Percentiles rank a stretch among this genome's conserved stretches.
phyloP scores from a whole-genome alignment of 2,329 filamentous ascomycete genomes.

The Ophiostoma perfectum region DNA sequence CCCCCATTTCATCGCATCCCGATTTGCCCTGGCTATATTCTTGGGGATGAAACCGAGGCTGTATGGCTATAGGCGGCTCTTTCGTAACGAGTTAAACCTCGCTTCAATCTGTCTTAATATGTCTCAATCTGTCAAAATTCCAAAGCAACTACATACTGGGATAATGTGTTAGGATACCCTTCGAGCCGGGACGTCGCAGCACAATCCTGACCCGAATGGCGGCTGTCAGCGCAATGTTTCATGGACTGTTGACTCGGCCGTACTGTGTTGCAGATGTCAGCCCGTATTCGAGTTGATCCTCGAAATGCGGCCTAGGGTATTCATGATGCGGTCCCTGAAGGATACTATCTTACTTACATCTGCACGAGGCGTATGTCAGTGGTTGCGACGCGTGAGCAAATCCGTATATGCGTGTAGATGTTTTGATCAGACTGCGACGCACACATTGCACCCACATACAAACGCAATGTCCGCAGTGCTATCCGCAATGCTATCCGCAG shows the following conservation, averaged over 20 bases:
- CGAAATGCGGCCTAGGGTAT: not conserved
- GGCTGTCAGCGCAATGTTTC: not conserved
- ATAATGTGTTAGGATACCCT: no score
- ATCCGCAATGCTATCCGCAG: not conserved
- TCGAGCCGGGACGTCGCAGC: not conserved
- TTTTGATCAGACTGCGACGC: not conserved
- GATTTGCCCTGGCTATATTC: constrained; percentile 1
- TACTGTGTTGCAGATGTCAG: not conserved
- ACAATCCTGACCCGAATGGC: not conserved
- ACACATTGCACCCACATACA: not conserved
- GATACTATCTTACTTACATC: not conserved
- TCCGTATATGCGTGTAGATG: not conserved
- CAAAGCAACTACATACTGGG: no score
- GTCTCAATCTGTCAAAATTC: no score
- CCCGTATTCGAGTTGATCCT: not conserved
- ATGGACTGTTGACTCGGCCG: not conserved
- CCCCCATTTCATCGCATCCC: not conserved
- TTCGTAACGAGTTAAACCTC: not conserved
- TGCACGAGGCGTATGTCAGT: not conserved
- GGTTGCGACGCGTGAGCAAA: not conserved
- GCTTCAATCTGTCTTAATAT: not conserved
- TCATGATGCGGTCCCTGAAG: not conserved
- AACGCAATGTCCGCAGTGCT: not conserved
- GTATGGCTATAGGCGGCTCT: not conserved
- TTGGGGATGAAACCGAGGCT: not conserved